Conservation (phyloP, 2,329 filamentous ascomycete genomes). For the Aulographum hederae region DNA sequence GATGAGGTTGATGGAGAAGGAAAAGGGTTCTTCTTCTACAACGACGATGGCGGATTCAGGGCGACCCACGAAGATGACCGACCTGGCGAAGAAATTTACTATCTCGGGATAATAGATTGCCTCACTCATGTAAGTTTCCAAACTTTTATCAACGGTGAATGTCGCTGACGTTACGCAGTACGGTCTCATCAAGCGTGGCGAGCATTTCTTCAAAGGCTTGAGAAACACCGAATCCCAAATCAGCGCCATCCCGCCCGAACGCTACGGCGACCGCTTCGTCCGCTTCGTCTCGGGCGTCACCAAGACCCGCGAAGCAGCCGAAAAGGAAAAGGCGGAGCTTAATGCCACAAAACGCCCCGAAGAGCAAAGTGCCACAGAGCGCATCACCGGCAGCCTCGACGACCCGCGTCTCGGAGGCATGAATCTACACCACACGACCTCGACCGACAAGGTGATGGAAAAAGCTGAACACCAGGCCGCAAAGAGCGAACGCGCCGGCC, state of each 20-base stretch:
- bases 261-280: constrained; percentile 87
- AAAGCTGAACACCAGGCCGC: constrained; percentile 43
- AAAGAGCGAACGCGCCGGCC: constrained; percentile 32
- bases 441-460: constrained; percentile 36
- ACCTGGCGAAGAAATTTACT: constrained; percentile 85
- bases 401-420: constrained; percentile 20
- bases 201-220: constrained; percentile 93
- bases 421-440: constrained; percentile 13
- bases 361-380: constrained; percentile 7
- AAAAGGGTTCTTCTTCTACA: constrained; percentile 71
- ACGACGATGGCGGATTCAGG: constrained; percentile 80
- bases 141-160: constrained; percentile 1
- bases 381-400: constrained; percentile 11
- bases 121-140: constrained; percentile 66
- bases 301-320: constrained; percentile 72
- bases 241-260: constrained; percentile 73
- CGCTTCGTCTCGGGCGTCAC: constrained; percentile 84
- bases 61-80: constrained; percentile 82
- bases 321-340: constrained; percentile 29
- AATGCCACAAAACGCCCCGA: constrained; percentile 9
- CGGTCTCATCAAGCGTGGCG: constrained; percentile 80
- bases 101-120: constrained; percentile 95
- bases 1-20: constrained; percentile 61
- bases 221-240: constrained; percentile 72
- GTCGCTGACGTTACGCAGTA: constrained; percentile 41